Conservation (phyloP, 2,329 filamentous ascomycete genomes). For the Orbilia quercus region DNA sequence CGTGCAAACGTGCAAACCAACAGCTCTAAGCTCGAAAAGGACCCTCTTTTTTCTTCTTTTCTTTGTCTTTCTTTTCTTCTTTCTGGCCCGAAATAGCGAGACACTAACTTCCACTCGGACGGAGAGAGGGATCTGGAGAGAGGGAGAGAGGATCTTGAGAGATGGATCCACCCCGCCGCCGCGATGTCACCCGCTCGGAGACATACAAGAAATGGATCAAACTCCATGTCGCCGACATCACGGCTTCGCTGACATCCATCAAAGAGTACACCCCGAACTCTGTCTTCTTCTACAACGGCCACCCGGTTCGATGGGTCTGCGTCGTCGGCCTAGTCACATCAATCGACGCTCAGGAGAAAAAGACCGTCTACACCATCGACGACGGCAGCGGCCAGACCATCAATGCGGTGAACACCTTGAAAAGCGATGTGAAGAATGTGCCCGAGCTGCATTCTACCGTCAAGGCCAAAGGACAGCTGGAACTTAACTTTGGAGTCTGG, state of each 20-base stretch:
- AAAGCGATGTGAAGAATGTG: conserved; percentile 17
- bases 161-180: conserved; percentile 49
- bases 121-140: neutral
- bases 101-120: no score
- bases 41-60: conserved; percentile 15
- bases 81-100: neutral
- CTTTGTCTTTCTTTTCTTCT: neutral
- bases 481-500: conserved; percentile 40
- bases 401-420: conserved; percentile 21
- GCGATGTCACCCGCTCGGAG: conserved; percentile 40
- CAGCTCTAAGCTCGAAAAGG: neutral
- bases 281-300: conserved; percentile 42
- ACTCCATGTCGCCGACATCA: conserved; percentile 43
- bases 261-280: conserved; percentile 33
- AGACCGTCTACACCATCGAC: conserved; percentile 40
- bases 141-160: neutral
- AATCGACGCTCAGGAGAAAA: conserved; percentile 36
- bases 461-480: conserved; percentile 42
- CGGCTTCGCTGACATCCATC: conserved; percentile 24
- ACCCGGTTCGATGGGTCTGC: conserved; percentile 45
- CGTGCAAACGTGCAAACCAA: neutral
- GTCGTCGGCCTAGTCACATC: conserved; percentile 33
- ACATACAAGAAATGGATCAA: conserved; percentile 54
- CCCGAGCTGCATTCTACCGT: conserved; percentile 47
- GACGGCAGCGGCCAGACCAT: conserved; percentile 53